Conservation (phyloP, 2,329 filamentous ascomycete genomes). For the Coniosporium tulheliwenetii region DNA sequence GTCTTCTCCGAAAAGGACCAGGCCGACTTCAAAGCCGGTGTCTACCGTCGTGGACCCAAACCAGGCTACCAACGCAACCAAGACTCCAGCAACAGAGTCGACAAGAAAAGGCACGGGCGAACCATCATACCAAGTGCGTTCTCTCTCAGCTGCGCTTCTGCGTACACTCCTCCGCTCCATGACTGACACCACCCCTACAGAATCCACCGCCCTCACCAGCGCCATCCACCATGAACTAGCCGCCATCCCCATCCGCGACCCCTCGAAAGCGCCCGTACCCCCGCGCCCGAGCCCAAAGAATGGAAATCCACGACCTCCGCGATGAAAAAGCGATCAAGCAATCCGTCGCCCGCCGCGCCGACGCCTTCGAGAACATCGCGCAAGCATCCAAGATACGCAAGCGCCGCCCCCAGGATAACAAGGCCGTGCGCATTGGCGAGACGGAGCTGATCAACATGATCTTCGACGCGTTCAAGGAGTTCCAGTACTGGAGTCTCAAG, state of each 20-base stretch:
- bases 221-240: slow-evolving; percentile 14
- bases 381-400: slow-evolving; percentile 27
- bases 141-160: too few relatives aligned
- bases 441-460: slow-evolving; percentile 78
- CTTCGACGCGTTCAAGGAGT: slow-evolving; percentile 68
- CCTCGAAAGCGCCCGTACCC: slow-evolving; percentile 9
- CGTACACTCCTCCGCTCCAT: not conserved
- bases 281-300: slow-evolving; percentile 9
- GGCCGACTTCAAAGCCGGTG: slow-evolving; percentile 46
- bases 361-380: slow-evolving; percentile 33
- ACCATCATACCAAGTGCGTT: slow-evolving; percentile 6
- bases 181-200: too few relatives aligned
- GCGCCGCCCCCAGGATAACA: slow-evolving; percentile 49
- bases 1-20: slow-evolving; percentile 90
- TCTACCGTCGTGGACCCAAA: not conserved
- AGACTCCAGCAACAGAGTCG: slow-evolving; percentile 24
- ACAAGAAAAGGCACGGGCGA: slow-evolving; percentile 9
- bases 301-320: slow-evolving; percentile 15
- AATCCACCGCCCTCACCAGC: too few relatives aligned
- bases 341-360: slow-evolving; percentile 4
- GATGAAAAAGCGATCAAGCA: slow-evolving; percentile 8
- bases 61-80: slow-evolving; percentile 10
- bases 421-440: slow-evolving; percentile 78
- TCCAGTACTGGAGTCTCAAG: slow-evolving; percentile 90
- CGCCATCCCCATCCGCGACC: slow-evolving; percentile 13